A percentile compares a stretch with the other conserved stretches of the same genome.
These are phyloP conservation scores for Panaeolus papilionaceus DNA, from an alignment of 768 basidiomycete genomes.

Conservation along the genomic window DNA sequence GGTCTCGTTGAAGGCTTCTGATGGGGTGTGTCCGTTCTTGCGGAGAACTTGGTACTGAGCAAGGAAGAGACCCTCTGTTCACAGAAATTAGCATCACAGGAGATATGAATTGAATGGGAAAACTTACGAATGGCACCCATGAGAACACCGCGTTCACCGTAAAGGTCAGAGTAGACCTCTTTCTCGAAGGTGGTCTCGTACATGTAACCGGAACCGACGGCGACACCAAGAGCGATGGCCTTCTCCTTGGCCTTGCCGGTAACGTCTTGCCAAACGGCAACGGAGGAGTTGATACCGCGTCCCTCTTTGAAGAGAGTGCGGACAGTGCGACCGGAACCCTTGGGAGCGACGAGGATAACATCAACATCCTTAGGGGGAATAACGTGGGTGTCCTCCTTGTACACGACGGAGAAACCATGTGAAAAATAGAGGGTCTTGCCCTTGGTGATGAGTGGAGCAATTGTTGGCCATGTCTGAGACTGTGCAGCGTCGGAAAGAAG, in stretches of 20 bases:
- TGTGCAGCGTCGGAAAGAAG: slow-evolving; percentile 99
- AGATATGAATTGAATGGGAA: neutral
- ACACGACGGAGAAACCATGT: slow-evolving; percentile 99
- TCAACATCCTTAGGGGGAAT: slow-evolving; percentile 92
- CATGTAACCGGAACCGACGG: slow-evolving; percentile 94
- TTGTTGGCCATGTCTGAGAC: slow-evolving; percentile 89
- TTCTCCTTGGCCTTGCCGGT: slow-evolving; percentile 98
- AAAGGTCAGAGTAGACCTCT: slow-evolving; percentile 99
- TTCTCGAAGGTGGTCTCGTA: slow-evolving; percentile 99
- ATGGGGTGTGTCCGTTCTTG: slow-evolving; percentile 95
- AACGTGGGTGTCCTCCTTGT: slow-evolving; percentile 96
- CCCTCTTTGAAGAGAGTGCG: slow-evolving; percentile 99
- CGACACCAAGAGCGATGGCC: slow-evolving; percentile 94
- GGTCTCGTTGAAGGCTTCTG: slow-evolving; percentile 99
- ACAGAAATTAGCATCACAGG: slow-evolving; percentile 15
- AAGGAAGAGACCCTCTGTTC: slow-evolving; percentile 93
- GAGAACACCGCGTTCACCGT: slow-evolving; percentile 99
- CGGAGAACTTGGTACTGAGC: slow-evolving; percentile 99
- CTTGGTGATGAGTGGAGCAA: slow-evolving; percentile 97
- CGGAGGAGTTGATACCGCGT: slow-evolving; percentile 94
- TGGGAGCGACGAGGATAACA: slow-evolving; percentile 98
- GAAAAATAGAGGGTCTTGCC: slow-evolving; percentile 99
- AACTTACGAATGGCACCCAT: slow-evolving; percentile 94
- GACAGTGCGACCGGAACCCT: slow-evolving; percentile 98
- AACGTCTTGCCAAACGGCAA: slow-evolving; percentile 97